These are phyloP conservation scores for Lactarius sanguifluus DNA, from an alignment of 768 basidiomycete genomes.

Conservation along the genomic window DNA sequence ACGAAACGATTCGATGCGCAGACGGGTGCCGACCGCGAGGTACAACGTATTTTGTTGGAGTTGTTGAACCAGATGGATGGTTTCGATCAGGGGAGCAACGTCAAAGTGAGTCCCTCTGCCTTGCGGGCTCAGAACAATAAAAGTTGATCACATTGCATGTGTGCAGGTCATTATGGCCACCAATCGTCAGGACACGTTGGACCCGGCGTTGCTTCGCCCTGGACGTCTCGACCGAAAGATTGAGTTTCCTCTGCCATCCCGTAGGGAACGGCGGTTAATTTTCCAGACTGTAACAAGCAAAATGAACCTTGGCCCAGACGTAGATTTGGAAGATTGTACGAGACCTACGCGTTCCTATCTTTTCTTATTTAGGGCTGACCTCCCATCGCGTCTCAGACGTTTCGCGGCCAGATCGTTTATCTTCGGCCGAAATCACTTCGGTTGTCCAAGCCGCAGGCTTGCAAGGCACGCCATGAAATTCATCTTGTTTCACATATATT, in stretches of 20 bases:
- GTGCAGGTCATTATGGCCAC: conserved; percentile 98
- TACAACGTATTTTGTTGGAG: conserved; percentile 96
- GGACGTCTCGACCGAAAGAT: conserved; percentile 98
- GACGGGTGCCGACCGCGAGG: conserved; percentile 97
- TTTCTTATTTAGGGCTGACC: not conserved
- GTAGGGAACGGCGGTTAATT: conserved; percentile 93
- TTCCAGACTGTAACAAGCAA: conserved; percentile 97
- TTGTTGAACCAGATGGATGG: conserved; percentile 99
- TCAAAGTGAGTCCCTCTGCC: conserved; percentile 64
- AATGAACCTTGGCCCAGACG: conserved; percentile 98
- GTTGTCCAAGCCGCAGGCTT: conserved; percentile 97
- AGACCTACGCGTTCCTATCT: conserved; percentile 25
- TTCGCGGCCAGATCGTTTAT: conserved; percentile 92
- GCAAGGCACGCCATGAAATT: conserved; percentile 59
- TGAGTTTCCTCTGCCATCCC: conserved; percentile 92
- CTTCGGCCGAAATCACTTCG: conserved; percentile 92
- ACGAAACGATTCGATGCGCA: conserved; percentile 99
- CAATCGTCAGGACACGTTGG: conserved; percentile 96
- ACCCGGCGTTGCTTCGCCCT: conserved; percentile 95
- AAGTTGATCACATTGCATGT: not conserved
- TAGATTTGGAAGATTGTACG: conserved; percentile 97
- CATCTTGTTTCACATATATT: not conserved
- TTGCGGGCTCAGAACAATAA: not conserved
- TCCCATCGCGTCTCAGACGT: conserved; percentile 62
- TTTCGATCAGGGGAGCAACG: conserved; percentile 97